Conservation (phyloP, 768 basidiomycete species). For the Calvatia gigantea region DNA sequence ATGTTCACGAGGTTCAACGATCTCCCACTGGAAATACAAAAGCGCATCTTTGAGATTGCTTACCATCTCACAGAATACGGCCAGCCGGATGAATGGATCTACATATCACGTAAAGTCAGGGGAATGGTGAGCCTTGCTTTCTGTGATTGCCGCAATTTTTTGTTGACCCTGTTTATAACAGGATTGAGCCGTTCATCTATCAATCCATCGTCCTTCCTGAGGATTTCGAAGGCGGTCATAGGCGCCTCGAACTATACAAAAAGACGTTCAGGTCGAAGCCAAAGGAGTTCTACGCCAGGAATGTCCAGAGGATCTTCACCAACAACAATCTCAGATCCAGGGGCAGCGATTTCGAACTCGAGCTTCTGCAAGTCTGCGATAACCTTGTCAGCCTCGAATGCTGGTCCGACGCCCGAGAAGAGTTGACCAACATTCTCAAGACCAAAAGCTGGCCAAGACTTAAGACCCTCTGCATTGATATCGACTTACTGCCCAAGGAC, state of each 20-base stretch:
- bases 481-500: not conserved
- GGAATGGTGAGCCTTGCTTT: not conserved
- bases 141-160: not conserved
- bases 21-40: not conserved
- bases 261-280: not conserved
- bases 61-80: not conserved
- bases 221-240: not conserved
- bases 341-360: not conserved
- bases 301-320: not conserved
- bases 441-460: not conserved
- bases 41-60: not conserved
- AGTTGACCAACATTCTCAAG: not conserved
- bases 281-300: not conserved
- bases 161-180: not conserved
- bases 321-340: not conserved
- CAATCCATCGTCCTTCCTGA: not conserved
- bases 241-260: not conserved
- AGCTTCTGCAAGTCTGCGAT: not conserved
- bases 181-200: not conserved
- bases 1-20: not conserved
- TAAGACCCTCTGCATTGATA: not conserved
- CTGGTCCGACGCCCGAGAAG: not conserved
- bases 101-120: not conserved
- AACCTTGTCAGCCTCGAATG: constrained; percentile 2
- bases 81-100: not conserved